Percentiles rank a stretch among this genome's conserved stretches.
Evolutionary conservation across 768 basidiomycete species (phyloP).

Genomic region (Coprinopsis sp.): DNA sequence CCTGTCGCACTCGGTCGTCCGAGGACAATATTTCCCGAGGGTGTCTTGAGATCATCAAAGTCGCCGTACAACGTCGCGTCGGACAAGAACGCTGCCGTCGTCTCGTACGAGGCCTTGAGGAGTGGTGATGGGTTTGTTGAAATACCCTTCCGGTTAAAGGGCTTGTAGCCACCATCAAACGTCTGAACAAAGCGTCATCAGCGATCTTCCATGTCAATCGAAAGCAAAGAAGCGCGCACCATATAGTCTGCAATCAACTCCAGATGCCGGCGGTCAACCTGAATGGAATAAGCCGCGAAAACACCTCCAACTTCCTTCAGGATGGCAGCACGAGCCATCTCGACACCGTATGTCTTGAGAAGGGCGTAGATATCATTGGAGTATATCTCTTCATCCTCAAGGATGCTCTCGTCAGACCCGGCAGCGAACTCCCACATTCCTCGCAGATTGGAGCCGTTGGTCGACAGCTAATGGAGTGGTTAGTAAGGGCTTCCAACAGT

Average conservation of each 20-base stretch:
- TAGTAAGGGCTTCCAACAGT: neutral
- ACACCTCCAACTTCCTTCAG: slow-evolving; percentile 88
- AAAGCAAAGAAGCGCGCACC: slow-evolving; percentile 47
- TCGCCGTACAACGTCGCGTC: slow-evolving; percentile 94
- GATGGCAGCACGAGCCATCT: slow-evolving; percentile 90
- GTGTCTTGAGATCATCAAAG: slow-evolving; percentile 87
- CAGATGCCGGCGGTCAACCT: slow-evolving; percentile 89
- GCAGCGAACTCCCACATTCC: slow-evolving; percentile 81
- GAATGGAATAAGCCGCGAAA: slow-evolving; percentile 93
- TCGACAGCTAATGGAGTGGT: slow-evolving; percentile 51
- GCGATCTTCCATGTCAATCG: neutral
- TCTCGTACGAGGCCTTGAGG: slow-evolving; percentile 96
- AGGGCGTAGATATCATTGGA: slow-evolving; percentile 96
- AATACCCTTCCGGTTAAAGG: slow-evolving; percentile 96
- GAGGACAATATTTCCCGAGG: slow-evolving; percentile 88
- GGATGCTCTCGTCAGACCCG: slow-evolving; percentile 46
- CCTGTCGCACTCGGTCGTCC: slow-evolving; percentile 86
- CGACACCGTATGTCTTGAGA: slow-evolving; percentile 90
- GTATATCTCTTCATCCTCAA: slow-evolving; percentile 78
- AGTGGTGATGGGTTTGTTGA: slow-evolving; percentile 91
- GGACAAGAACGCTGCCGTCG: slow-evolving; percentile 88
- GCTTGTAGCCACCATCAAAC: slow-evolving; percentile 95
- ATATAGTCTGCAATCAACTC: slow-evolving; percentile 99
- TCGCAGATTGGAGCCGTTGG: slow-evolving; percentile 91
- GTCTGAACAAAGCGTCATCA: slow-evolving; percentile 53